Percentiles rank a stretch among this genome's conserved stretches.
These are phyloP conservation scores for Cladophialophora exuberans DNA, from an alignment of 2,329 filamentous ascomycete species.

Conservation along the genomic window DNA sequence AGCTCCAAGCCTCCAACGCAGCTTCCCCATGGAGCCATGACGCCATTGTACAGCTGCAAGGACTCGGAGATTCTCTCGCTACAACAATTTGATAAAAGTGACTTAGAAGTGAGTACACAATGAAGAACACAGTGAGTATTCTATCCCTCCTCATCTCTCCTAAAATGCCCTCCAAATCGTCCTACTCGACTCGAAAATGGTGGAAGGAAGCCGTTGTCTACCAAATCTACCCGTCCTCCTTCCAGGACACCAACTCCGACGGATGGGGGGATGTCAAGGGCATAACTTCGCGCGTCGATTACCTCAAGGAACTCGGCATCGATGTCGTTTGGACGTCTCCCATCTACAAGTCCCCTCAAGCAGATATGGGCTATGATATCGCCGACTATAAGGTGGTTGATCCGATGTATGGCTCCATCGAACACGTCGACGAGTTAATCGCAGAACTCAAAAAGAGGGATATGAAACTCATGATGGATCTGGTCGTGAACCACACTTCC, in stretches of 20 bases:
- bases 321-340: slow-evolving; percentile 63
- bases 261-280: slow-evolving; percentile 69
- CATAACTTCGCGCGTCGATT: slow-evolving; percentile 66
- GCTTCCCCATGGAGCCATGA: slow-evolving; percentile 22
- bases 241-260: slow-evolving; percentile 50
- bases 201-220: slow-evolving; percentile 64
- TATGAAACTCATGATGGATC: slow-evolving; percentile 55
- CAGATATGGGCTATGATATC: slow-evolving; percentile 57
- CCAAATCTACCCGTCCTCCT: slow-evolving; percentile 64
- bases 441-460: slow-evolving; percentile 46
- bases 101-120: not conserved
- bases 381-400: slow-evolving; percentile 50
- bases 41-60: too few species aligned
- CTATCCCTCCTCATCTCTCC: not conserved
- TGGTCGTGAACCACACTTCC: slow-evolving; percentile 51
- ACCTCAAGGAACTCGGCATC: slow-evolving; percentile 64
- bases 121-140: not conserved
- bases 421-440: slow-evolving; percentile 51
- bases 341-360: slow-evolving; percentile 57
- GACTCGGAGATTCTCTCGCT: slow-evolving; percentile 25
- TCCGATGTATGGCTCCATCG: slow-evolving; percentile 50
- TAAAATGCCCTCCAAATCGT: slow-evolving; percentile 3
- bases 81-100: not conserved
- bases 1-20: slow-evolving; percentile 13
- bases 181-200: slow-evolving; percentile 43